A percentile compares a stretch with the other conserved stretches of the same genome.
Conservation (phyloP, 176 grass and related monocot species). For the Tillandsia leiboldiana region DNA sequence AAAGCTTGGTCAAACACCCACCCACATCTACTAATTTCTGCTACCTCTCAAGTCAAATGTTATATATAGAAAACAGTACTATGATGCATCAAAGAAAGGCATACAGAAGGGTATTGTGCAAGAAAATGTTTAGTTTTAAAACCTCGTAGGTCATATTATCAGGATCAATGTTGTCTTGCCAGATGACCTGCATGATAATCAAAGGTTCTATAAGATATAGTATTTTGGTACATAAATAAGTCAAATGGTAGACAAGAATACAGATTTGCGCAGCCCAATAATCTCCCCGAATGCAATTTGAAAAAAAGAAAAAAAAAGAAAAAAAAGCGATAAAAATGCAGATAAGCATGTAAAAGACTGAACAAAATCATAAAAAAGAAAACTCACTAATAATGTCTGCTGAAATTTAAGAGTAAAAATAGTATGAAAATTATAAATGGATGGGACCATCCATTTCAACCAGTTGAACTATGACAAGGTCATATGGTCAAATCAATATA, state of each 20-base stretch:
- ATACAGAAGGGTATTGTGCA: background rate
- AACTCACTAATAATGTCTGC: background rate
- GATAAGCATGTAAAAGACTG: background rate
- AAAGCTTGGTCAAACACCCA: too few relatives aligned
- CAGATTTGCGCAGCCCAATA: background rate
- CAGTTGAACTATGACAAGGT: too few relatives aligned
- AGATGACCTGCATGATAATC: slow-evolving; percentile 52
- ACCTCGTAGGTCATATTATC: slow-evolving; percentile 98
- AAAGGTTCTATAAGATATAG: slow-evolving; percentile 4
- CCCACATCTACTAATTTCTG: too few relatives aligned
- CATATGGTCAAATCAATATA: too few relatives aligned
- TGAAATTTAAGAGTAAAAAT: background rate
- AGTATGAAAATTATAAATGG: background rate
- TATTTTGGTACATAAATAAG: background rate
- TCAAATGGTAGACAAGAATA: background rate
- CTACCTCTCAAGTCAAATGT: background rate
- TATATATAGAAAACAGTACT: background rate
- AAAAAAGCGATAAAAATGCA: background rate
- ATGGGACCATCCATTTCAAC: too few relatives aligned
- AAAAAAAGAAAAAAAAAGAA: background rate
- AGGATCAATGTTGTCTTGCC: slow-evolving; percentile 91
- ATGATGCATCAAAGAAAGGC: background rate
- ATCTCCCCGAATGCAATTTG: background rate
- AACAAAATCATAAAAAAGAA: background rate
- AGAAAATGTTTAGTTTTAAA: background rate